These are phyloP conservation scores for Ilyonectria robusta DNA, from an alignment of 2,329 filamentous ascomycete species.

Conservation along the genomic window DNA sequence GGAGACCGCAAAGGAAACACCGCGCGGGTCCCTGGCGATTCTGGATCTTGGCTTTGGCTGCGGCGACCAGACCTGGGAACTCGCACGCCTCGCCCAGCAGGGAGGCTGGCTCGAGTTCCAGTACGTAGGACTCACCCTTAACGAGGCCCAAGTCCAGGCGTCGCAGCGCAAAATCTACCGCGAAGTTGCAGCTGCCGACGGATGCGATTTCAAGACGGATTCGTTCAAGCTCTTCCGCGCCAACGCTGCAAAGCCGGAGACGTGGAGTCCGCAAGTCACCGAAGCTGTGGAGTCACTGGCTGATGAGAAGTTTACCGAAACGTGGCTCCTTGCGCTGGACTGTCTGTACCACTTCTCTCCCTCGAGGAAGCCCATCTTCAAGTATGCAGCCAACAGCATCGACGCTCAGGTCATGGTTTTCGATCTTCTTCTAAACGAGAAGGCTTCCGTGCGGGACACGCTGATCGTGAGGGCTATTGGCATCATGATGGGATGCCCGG, in stretches of 20 bases:
- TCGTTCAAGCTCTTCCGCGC: slow-evolving; percentile 60
- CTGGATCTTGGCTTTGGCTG: slow-evolving; percentile 72
- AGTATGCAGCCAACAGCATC: slow-evolving; percentile 57
- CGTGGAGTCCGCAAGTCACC: slow-evolving; percentile 54
- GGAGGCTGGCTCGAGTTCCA: slow-evolving; percentile 49
- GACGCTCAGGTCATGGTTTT: slow-evolving; percentile 68
- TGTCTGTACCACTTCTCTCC: slow-evolving; percentile 71
- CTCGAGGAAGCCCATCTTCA: slow-evolving; percentile 62
- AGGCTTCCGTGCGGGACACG: slow-evolving; percentile 46
- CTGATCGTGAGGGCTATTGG: slow-evolving; percentile 60
- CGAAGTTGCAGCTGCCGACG: slow-evolving; percentile 34
- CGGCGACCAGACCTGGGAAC: slow-evolving; percentile 68
- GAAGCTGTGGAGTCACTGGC: slow-evolving; percentile 47
- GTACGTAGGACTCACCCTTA: slow-evolving; percentile 69
- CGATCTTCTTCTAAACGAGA: slow-evolving; percentile 62
- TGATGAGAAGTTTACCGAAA: slow-evolving; percentile 47
- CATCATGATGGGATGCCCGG: slow-evolving; percentile 63
- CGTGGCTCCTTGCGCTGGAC: slow-evolving; percentile 70
- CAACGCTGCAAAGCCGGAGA: slow-evolving; percentile 63
- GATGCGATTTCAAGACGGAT: slow-evolving; percentile 21
- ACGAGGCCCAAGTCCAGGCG: slow-evolving; percentile 59
- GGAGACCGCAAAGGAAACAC: slow-evolving; percentile 6
- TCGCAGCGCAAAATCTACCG: slow-evolving; percentile 51
- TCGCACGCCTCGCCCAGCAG: slow-evolving; percentile 51
- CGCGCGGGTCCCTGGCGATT: slow-evolving; percentile 50